Conservation (phyloP, 2,329 filamentous ascomycete genomes). For the Cucurbitaria berberidis region DNA sequence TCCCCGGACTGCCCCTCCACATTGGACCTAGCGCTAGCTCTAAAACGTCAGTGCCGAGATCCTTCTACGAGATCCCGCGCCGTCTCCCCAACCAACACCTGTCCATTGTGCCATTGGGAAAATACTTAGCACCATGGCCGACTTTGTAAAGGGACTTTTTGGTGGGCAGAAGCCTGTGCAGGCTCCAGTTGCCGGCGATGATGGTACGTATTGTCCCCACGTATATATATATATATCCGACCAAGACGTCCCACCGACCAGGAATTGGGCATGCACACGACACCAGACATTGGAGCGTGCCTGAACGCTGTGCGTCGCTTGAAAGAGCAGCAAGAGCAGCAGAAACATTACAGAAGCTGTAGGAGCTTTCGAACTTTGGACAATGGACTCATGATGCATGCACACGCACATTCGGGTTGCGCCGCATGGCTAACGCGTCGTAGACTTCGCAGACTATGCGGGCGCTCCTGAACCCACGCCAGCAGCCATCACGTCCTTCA, state of each 20-base stretch:
- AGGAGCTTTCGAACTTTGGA: neutral
- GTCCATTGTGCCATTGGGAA: conserved; percentile 30
- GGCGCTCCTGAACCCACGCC: conserved; percentile 72
- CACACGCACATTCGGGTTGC: neutral
- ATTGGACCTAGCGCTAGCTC: conserved; percentile 32
- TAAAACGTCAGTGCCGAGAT: conserved; percentile 37
- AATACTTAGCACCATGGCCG: conserved; percentile 50
- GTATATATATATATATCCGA: conserved; percentile 11
- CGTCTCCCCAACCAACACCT: conserved; percentile 25
- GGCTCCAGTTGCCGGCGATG: conserved; percentile 62
- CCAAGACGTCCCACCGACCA: conserved; percentile 17
- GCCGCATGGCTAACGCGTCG: neutral
- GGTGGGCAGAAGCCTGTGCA: conserved; percentile 69
- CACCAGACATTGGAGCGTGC: neutral
- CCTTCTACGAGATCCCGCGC: conserved; percentile 22
- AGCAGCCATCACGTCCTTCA: conserved; percentile 53
- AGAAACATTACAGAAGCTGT: neutral
- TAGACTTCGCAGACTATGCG: conserved; percentile 95
- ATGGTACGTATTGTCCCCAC: conserved; percentile 60
- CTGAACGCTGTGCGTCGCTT: neutral
- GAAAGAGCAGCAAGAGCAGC: neutral
- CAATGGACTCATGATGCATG: neutral
- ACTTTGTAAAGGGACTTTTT: conserved; percentile 71
- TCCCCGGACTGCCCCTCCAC: conserved; percentile 22
- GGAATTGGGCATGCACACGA: conserved; percentile 10